Percentiles rank a stretch among this genome's conserved stretches.
phyloP scores from a whole-genome alignment of 768 basidiomycete species.

The Leccinum arenicola region DNA sequence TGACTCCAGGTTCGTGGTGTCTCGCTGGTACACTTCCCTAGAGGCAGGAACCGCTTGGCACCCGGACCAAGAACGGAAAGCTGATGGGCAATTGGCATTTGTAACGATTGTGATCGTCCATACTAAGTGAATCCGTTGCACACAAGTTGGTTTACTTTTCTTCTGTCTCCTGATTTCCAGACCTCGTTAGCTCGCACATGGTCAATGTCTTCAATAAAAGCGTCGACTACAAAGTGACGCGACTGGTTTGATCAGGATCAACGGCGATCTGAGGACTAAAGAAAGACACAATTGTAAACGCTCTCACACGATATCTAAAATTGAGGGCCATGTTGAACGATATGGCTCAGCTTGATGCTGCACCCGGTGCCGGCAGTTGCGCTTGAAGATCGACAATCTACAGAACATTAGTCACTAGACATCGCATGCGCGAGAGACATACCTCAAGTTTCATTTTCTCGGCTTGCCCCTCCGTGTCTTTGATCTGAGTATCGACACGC shows the following conservation, averaged over 20 bases:
- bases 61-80: slow-evolving; percentile 58
- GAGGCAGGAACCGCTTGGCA: slow-evolving; percentile 42
- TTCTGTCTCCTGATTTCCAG: background rate
- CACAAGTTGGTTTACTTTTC: background rate
- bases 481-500: slow-evolving; percentile 78
- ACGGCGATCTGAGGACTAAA: background rate
- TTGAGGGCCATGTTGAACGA: background rate
- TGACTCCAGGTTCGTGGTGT: slow-evolving; percentile 39
- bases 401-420: slow-evolving; percentile 14
- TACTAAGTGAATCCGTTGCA: background rate
- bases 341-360: slow-evolving; percentile 7
- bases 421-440: background rate
- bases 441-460: slow-evolving; percentile 87
- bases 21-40: slow-evolving; percentile 41
- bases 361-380: slow-evolving; percentile 40
- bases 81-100: slow-evolving; percentile 37
- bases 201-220: background rate
- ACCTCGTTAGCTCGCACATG: background rate
- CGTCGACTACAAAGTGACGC: background rate
- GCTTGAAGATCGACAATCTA: slow-evolving; percentile 70
- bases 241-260: background rate
- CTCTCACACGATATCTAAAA: background rate
- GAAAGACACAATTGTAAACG: background rate
- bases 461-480: slow-evolving; percentile 70
- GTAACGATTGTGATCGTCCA: background rate